Evolutionary conservation across 2,329 filamentous ascomycete species (phyloP), one percentile per base, ranked within the genome.

Genomic region (Aureobasidium sp.): DNA sequence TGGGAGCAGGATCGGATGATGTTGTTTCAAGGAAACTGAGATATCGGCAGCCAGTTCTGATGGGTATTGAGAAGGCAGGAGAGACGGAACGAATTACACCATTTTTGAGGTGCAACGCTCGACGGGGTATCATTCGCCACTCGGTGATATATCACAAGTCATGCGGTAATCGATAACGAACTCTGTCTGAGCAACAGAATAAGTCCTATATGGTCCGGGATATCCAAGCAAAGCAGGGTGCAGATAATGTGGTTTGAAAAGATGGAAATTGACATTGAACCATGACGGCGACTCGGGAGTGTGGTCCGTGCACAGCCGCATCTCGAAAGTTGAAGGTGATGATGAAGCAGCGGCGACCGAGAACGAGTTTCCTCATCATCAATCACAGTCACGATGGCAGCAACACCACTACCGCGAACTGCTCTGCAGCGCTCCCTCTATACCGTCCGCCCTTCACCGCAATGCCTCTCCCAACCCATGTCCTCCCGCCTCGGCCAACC

Each of bases 381-480:
- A 41, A n/a, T 13, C 25, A 48, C 5, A 21, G 1, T 21, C 37
- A 62, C 34, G 30, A 62, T 58, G 49, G 9, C 60, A 50, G 34
- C 51, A 27, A 37, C 51, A 39, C 57, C 59, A 37, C 36, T 53
- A 48, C 54, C 61, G 37, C 61, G 48, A 9, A 51, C 36, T 36
- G 41, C 54, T 21, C 45, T 62, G 4, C 61, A 53, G 45, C 53
- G 61, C 53, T 8, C 39, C 21, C 21, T 59, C 14, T 14, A 36
- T 21, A 30, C 47, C 21, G 21, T 21, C 3, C 53, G 39, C 9
- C 37, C 36, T 11, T 57, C 51, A 29, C 51, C 50, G 50, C 44
- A 50, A 62, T 63, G 55, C 27, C 39, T 59, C 41, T 44, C 48
- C 14, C 54, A 59, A 25, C 37, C n/a, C 29, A 29, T 54, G 8